Conservation (phyloP, 2,329 filamentous ascomycete genomes). For the Lachnellula willkommii region DNA sequence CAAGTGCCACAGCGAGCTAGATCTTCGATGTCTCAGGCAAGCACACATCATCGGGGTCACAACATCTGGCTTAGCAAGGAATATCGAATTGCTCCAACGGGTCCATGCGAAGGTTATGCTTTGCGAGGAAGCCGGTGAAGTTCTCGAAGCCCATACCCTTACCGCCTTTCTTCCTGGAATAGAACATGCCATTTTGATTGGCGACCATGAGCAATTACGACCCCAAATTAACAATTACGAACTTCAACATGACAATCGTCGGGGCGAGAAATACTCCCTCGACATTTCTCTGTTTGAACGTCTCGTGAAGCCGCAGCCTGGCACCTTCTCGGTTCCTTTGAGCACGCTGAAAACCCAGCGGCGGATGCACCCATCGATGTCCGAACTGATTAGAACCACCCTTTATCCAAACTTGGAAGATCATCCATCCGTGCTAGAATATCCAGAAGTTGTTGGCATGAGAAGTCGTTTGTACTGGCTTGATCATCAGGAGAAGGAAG, state of each 20-base stretch:
- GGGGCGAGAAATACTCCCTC: slow-evolving; percentile 36
- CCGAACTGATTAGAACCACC: slow-evolving; percentile 50
- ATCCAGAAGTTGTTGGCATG: slow-evolving; percentile 51
- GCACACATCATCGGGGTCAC: slow-evolving; percentile 49
- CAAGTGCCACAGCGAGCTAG: slow-evolving; percentile 20
- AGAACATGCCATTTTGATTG: slow-evolving; percentile 38
- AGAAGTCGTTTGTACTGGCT: slow-evolving; percentile 54
- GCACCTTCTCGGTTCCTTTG: slow-evolving; percentile 26
- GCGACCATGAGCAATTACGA: slow-evolving; percentile 40
- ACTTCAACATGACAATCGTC: slow-evolving; percentile 15
- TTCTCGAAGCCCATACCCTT: slow-evolving; percentile 25
- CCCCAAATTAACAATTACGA: slow-evolving; percentile 29
- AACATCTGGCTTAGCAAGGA: slow-evolving; percentile 44
- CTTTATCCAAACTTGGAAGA: slow-evolving; percentile 55
- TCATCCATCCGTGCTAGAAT: slow-evolving; percentile 32
- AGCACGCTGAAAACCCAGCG: slow-evolving; percentile 51
- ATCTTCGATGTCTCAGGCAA: slow-evolving; percentile 19
- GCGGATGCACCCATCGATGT: slow-evolving; percentile 61
- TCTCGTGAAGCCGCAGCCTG: slow-evolving; percentile 33
- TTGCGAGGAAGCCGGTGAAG: slow-evolving; percentile 41
- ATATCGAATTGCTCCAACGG: slow-evolving; percentile 40
- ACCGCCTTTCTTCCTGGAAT: slow-evolving; percentile 34
- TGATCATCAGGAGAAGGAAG: slow-evolving; percentile 49
- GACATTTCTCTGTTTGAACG: slow-evolving; percentile 49
- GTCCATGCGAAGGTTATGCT: slow-evolving; percentile 36